Conservation (phyloP, 2,329 filamentous ascomycete species). For the Ilyonectria destructans region DNA sequence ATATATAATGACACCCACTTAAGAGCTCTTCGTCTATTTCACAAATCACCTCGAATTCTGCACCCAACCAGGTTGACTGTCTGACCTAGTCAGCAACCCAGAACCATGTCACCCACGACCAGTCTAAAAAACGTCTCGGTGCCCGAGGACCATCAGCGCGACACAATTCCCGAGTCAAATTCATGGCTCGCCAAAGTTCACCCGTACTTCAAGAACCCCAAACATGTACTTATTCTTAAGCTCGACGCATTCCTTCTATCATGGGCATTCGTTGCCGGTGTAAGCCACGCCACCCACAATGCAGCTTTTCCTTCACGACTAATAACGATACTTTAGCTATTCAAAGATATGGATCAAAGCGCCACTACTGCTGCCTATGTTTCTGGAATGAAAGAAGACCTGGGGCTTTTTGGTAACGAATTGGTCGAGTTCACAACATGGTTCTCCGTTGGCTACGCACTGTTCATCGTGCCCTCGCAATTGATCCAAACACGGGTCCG, state of each 20-base stretch:
- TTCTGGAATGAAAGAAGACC: slow-evolving; percentile 45
- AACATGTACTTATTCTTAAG: slow-evolving; percentile 50
- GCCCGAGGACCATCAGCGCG: not conserved
- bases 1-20: slow-evolving; percentile 8
- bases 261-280: slow-evolving; percentile 45
- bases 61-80: not conserved
- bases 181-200: slow-evolving; percentile 52
- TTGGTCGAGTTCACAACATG: slow-evolving; percentile 46
- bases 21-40: not conserved
- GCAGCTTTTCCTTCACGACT: not conserved
- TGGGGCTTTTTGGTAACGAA: slow-evolving; percentile 38
- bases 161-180: slow-evolving; percentile 24
- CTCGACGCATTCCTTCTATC: slow-evolving; percentile 49
- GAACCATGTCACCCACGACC: slow-evolving; percentile 29
- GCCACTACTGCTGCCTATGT: slow-evolving; percentile 43
- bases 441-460: slow-evolving; percentile 45
- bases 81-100: not conserved
- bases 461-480: slow-evolving; percentile 44
- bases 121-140: slow-evolving; percentile 29
- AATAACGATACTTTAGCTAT: slow-evolving; percentile 11
- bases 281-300: not conserved
- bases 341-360: slow-evolving; percentile 44
- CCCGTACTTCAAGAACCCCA: slow-evolving; percentile 50
- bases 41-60: not conserved
- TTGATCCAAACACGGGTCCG: slow-evolving; percentile 44